Evolutionary conservation across 2,329 filamentous ascomycete species (phyloP), one percentile per base, ranked within the genome.

Genomic region (Aspergillus neotritici): DNA sequence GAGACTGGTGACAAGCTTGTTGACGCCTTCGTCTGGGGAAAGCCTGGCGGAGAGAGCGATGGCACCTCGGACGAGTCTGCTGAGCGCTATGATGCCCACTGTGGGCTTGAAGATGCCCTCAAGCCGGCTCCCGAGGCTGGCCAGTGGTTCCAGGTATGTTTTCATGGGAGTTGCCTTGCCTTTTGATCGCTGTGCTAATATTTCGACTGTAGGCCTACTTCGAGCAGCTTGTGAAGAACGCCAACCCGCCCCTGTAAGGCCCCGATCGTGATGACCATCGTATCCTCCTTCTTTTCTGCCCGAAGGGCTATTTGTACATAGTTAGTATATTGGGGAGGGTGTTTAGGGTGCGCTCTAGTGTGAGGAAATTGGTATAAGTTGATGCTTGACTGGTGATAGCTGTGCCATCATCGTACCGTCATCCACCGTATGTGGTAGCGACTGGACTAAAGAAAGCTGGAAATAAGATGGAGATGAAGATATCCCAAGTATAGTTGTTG

Each of bases 11-110:
- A 80, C 49, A 58, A 65, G 2, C 67, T 82, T 13, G 70, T 76
- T 29, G 83, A 86, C 60, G 80, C 82, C 32, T 82, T 85, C 51
- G 82, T 84, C 44, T 85, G 82, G 82, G 69, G 84, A 53, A 86
- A 85, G 74, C 82, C 82, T 4, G 82, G 82, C 50, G 74, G 73
- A 41, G 74, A 77, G 60, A 69, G 67, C 43, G 74, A 77, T 45
- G 73, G 73, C 43, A 76, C 73, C 31, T 74, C 70, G 30, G 64
- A 78, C 55, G 69, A 65, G 31, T 64, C 54, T 29, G 71, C 78
- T 8, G 50, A 64, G 14, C 73, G 75, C 40, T 81, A 77, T 58
- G 77, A 80, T 57, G 63, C 63, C 38, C 67, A 76, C 63, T 82
- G 79, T 49, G 78, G 79, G 21, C 64, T 69, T 7, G 49, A 64